phyloP scores from a whole-genome alignment of 2,329 filamentous ascomycete species.

The Epichloe gansuensis region DNA sequence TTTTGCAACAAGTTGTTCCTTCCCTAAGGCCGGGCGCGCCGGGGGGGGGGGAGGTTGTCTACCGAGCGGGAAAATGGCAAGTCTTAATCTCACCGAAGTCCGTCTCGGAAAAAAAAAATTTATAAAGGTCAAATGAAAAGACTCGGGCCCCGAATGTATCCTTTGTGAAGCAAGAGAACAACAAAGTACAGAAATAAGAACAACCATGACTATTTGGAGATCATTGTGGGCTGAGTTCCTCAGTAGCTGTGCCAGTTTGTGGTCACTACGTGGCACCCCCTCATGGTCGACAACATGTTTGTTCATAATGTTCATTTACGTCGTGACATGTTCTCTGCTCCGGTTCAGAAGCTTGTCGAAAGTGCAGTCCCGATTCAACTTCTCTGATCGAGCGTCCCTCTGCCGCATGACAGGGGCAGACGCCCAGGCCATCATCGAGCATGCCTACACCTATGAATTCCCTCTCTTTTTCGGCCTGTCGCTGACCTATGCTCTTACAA shows the following conservation, averaged over 20 bases:
- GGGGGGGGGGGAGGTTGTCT: too few relatives aligned
- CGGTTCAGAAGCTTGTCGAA: slow-evolving; percentile 22
- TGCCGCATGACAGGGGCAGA: slow-evolving; percentile 29
- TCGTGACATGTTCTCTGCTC: slow-evolving; percentile 20
- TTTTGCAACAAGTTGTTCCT: too few relatives aligned
- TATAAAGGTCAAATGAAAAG: too few relatives aligned
- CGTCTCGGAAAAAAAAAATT: too few relatives aligned
- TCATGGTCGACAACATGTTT: background rate
- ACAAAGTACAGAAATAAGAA: background rate
- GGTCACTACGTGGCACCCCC: background rate
- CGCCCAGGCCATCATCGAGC: slow-evolving; percentile 30
- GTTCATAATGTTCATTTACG: slow-evolving; percentile 16
- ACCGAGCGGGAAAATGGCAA: too few relatives aligned
- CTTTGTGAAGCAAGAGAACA: too few relatives aligned
- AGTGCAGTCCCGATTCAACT: slow-evolving; percentile 19
- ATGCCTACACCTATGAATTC: slow-evolving; percentile 22
- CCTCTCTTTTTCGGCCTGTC: slow-evolving; percentile 25
- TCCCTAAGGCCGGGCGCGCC: too few relatives aligned
- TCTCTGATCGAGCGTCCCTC: slow-evolving; percentile 22
- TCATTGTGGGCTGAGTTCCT: background rate
- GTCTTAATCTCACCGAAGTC: too few relatives aligned
- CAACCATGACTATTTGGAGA: background rate
- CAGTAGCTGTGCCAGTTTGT: background rate
- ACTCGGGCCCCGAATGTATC: too few relatives aligned
- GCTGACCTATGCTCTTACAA: slow-evolving; percentile 27